Evolutionary conservation across 495 filamentous ascomycete genomes (phyloP), one percentile per base, ranked within the genome.

Genomic region (Cercophora newfieldiana): DNA sequence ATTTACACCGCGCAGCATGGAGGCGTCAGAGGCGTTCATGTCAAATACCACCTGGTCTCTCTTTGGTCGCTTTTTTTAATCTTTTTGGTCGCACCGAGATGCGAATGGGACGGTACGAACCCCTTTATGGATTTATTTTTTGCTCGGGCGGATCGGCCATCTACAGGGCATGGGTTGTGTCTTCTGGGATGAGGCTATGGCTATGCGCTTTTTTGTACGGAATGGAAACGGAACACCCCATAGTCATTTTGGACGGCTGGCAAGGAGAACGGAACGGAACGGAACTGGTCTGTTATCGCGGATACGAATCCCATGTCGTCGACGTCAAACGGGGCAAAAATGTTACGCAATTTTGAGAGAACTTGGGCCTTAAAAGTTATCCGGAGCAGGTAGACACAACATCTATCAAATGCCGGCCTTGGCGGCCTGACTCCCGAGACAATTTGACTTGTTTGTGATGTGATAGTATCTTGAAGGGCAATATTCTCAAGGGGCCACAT

Each of bases 11-110:
- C 33, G 24, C 33, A 31, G 57, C 29, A 60, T 31, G 31, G 28
- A 48, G 57, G 57, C 29, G 29, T 60, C 57, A 12, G 18, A 37
- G 57, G 57, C 57, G 57, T 60, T 60, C 24, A 29, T 16, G 56
- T 22, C 28, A 60, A 21, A 60, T 60, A 60, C 57, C 57, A 60
- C 30, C 57, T 60, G 19, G 29, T 53, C 22, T 26, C 22, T 22
- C 24, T 53, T 53, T 53, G 50, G 50, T 53, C 50, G 50, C 22
- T n/a, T 57, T 57, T 57, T 26, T 57, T 22, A 26, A 12, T 60
- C 47, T 19, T 60, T 12, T 4, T 7, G 21, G 50, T 2, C 5
- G 54, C 22, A 28, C 3, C 54, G 10, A 7, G 54, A 31, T 7
- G 14, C 21, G 10, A 53, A 8, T n/a, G 50, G 24, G 2, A 22